Base-by-base conservation (phyloP, 805 yeast genomes). In the Lachancea mirantina region DNA sequence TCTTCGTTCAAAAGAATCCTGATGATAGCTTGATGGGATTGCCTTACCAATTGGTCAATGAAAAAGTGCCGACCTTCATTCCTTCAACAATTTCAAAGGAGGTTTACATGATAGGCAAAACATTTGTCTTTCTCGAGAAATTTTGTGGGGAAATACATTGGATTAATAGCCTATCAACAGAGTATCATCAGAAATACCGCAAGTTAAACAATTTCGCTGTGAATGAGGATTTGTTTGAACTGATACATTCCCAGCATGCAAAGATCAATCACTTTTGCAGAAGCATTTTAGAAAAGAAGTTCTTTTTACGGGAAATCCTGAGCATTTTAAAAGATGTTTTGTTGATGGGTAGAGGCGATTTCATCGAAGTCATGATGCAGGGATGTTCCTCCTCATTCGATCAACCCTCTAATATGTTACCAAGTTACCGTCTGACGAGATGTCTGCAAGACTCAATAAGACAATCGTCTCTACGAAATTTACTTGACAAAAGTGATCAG, bases 291-390 rank as follows among this genome's bases (percentile, higher is more conserved):
- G 64, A 70, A 32, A 58, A 60, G 2, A 72, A 75, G 39, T 70
- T 66, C 43, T 57, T 67, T 23, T 53, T 79, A 22, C 57, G 62
- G 23, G 56, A 62, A 8, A 84, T 82, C 42, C 51, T 89, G n/a
- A 50, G 54, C 4, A 77, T 76, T 27, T 61, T 84, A 35, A 79
- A 80, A 40, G 72, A 72, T 38, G 74, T 79, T 37, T 61, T 87
- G 45, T 55, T 92, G 25, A 76, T 84, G 66, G 74, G 77, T 5
- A 74, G 72, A 35, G 84, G 89, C n/a, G 95, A 89, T 52, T 81
- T 89, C 40, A 74, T 83, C n/a, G 77, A 82, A 31, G 46, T 73
- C 1, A 55, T 89, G 7, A 66, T 84, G 14, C 47, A 59, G 11
- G 72, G 74, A 26, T 82, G 88, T 0, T 51, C 61, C 2, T 59